Base-by-base conservation (phyloP, 106 monocot species). In the Dendrobium officinale region DNA sequence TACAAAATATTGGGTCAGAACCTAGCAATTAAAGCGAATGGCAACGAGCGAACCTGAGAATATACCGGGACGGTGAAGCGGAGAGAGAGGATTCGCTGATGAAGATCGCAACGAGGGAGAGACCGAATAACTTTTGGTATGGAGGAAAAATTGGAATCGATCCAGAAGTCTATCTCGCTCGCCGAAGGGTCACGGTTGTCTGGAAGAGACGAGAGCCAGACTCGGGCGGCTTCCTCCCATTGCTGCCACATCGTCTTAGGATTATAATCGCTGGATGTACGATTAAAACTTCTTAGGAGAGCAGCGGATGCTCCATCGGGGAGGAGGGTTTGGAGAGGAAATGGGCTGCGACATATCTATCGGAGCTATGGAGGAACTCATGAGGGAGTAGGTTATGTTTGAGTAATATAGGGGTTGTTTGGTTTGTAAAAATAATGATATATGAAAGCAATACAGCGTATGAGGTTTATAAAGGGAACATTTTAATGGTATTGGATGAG, bases 121-220 rank as follows among this genome's bases (percentile, higher is more conserved):
- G 85, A 84, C 16, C 47, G 37, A 67, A 88, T 66, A 3, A 70
- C 79, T 16, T 79, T 81, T 5, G 87, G 84, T 8, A 86, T 56
- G 41, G 79, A 6, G 58, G 85, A 33, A 41, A 13, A 68, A 59
- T 59, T 42, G 27, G 70, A 85, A 47, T 85, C 82, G 83, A 90
- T 80, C 80, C 82, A 89, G 24, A 70, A 44, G 42, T 86, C 86
- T 22, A 86, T 78, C 73, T 86, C 84, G 54, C 20, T 42, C 3
- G 51, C 29, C 17, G 78, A 73, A 19, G 84, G 79, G 29, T 10
- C 15, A 27, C 68, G 80, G 56, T 2, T 41, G 27, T 51, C n/a
- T 9, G 80, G 84, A 26, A 86, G 80, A 31, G 89, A 75, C 9
- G 84, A 84, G 55, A 89, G 78, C 89, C 89, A 89, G 1, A 45